These are phyloP conservation scores for Rutstroemia sp. DNA, from an alignment of 2,329 filamentous ascomycete genomes.

Conservation along the genomic window DNA sequence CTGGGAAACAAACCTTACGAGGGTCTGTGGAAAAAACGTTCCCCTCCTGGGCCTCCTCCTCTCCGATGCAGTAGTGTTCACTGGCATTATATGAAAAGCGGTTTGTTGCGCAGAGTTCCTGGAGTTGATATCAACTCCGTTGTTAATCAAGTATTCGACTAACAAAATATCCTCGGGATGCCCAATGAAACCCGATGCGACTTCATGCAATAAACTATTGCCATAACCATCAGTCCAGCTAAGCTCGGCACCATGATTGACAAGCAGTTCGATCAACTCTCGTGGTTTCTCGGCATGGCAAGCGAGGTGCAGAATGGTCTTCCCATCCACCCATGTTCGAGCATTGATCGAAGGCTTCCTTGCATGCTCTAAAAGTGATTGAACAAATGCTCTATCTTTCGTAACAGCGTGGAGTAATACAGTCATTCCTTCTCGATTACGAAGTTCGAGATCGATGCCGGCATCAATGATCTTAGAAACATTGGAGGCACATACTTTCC, in stretches of 20 bases:
- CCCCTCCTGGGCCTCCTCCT: neutral
- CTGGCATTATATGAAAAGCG: slow-evolving; percentile 6
- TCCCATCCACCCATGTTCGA: neutral
- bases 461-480: neutral
- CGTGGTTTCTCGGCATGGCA: neutral
- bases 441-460: neutral
- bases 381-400: neutral
- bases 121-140: neutral
- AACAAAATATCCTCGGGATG: neutral
- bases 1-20: slow-evolving; percentile 1
- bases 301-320: slow-evolving; percentile 7
- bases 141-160: neutral
- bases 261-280: slow-evolving; percentile 2
- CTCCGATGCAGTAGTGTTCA: too few species aligned
- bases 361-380: neutral
- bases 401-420: neutral
- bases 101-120: slow-evolving; percentile 2
- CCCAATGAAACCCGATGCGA: neutral
- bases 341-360: neutral
- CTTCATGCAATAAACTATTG: slow-evolving; percentile 9
- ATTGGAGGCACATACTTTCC: neutral
- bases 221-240: slow-evolving; percentile 4
- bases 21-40: neutral
- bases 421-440: neutral
- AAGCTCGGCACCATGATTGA: slow-evolving; percentile 8